Evolutionary conservation across 331 rosid species (phyloP), one percentile per base, ranked within the genome.

Genomic region (Phaseolus coccineus): DNA sequence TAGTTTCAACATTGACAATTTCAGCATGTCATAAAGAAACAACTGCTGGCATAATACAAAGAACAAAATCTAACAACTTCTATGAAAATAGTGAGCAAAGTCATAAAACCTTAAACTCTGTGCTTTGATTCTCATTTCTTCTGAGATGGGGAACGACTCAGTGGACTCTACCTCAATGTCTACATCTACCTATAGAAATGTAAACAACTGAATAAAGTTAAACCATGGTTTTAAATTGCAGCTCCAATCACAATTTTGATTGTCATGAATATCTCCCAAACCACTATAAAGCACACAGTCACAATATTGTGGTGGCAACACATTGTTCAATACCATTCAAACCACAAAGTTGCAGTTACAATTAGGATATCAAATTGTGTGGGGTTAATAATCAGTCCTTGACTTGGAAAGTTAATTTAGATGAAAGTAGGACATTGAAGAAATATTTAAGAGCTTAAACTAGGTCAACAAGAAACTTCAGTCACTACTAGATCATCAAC

Each of bases 111-210:
- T 90, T 58, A 93, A 75, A 63, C 70, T 83, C 30, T 85, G 81
- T 30, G 96, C 95, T 85, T 86, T 93, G 39, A 74, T 86, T 87
- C 78, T 84, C 85, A 89, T 85, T 66, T 80, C 89, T 79, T 95
- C 93, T 15, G 97, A 84, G 56, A 87, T 71, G 61, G 83, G 79
- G 79, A 93, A 90, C 63, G 92, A 61, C 53, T 87, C 84, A 10
- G 82, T 47, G 56, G 93, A 86, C 62, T 86, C 92, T 9, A 93
- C 47, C 30, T 83, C 80, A 78, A 95, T 79, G 51, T 93, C 90
- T 64, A 80, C 25, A 42, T 86, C 86, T 15, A 86, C 90, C 99
- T 95, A 90, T 35, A 50, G 67, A 76, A 75, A 87, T 66, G 33
- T 28, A 58, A 77, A 81, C 57, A 81, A 9, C 47, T 82, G 50